Conservation (phyloP, 768 basidiomycete species). For the Phlegmacium glaucopus region DNA sequence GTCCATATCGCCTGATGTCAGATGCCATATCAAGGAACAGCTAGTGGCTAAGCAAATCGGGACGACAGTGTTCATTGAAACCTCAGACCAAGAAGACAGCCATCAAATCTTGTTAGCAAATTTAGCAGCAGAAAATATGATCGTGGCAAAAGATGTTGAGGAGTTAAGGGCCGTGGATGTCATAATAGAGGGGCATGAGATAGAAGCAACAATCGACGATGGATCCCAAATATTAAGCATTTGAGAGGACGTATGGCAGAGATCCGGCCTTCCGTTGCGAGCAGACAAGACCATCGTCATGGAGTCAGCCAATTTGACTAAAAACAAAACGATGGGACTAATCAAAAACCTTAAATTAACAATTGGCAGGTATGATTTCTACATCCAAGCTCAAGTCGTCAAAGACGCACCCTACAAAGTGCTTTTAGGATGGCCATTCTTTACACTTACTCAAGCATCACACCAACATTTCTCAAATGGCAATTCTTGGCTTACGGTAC, state of each 20-base stretch:
- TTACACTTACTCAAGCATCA: constrained; percentile 8
- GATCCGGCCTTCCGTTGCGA: constrained; percentile 4
- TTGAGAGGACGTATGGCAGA: constrained; percentile 14
- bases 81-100: too few species aligned
- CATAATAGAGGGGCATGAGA: constrained; percentile 2
- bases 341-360: constrained; percentile 10
- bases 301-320: constrained; percentile 17
- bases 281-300: constrained; percentile 15
- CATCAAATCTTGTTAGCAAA: background rate
- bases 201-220: constrained; percentile 13
- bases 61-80: background rate
- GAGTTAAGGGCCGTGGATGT: constrained; percentile 11
- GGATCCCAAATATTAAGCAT: constrained; percentile 15
- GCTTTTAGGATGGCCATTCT: constrained; percentile 19
- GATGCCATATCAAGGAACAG: constrained; percentile 11
- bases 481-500: background rate
- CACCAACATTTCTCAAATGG: constrained; percentile 7
- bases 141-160: constrained; percentile 12
- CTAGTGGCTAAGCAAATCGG: constrained; percentile 5
- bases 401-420: constrained; percentile 18
- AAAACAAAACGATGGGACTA: constrained; percentile 12
- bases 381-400: constrained; percentile 19
- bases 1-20: constrained; percentile 11
- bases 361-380: constrained; percentile 12
- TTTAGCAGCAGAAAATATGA: background rate